Conservation (phyloP, 1,284 basidiomycete species). For the Tilletiopsis washingtonensis region DNA sequence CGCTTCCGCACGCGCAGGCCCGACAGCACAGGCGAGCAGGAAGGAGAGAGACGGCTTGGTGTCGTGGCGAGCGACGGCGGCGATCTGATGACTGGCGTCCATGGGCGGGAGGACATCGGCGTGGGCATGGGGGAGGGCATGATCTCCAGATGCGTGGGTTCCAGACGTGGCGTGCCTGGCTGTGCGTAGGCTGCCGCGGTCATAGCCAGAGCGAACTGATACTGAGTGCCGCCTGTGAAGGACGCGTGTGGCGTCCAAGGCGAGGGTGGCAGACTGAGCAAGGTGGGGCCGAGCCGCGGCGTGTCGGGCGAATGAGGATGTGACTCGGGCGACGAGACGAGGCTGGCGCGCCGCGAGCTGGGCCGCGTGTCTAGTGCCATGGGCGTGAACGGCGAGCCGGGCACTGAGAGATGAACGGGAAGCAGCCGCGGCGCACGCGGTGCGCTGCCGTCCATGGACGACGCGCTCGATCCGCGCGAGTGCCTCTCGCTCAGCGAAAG, state of each 20-base stretch:
- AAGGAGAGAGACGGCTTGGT: neutral
- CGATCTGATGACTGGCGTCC: no score
- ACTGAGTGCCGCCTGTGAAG: constrained; percentile 19
- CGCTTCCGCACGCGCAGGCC: no score
- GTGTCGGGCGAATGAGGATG: constrained; percentile 14
- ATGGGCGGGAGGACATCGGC: no score
- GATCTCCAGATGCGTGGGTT: constrained; percentile 26
- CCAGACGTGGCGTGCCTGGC: constrained; percentile 30
- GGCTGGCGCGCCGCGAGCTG: constrained; percentile 14
- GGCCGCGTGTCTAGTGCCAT: constrained; percentile 12
- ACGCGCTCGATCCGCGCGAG: no score
- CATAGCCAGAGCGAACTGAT: constrained; percentile 11
- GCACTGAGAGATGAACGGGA: constrained; percentile 23
- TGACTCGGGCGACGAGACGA: constrained; percentile 1
- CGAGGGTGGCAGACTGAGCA: constrained; percentile 32
- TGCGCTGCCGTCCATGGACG: no score
- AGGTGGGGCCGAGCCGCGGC: constrained; percentile 24
- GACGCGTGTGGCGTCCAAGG: constrained; percentile 25
- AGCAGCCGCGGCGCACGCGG: constrained; percentile 23
- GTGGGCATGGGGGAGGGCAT: constrained; percentile 32
- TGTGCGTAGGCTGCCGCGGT: constrained; percentile 15
- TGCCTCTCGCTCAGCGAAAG: no score
- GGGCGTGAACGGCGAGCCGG: constrained; percentile 24
- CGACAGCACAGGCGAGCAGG: no score
- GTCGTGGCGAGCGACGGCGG: neutral